These are phyloP conservation scores for Medicago ruthenica DNA, from an alignment of 306 rosid genomes.

Conservation along the genomic window DNA sequence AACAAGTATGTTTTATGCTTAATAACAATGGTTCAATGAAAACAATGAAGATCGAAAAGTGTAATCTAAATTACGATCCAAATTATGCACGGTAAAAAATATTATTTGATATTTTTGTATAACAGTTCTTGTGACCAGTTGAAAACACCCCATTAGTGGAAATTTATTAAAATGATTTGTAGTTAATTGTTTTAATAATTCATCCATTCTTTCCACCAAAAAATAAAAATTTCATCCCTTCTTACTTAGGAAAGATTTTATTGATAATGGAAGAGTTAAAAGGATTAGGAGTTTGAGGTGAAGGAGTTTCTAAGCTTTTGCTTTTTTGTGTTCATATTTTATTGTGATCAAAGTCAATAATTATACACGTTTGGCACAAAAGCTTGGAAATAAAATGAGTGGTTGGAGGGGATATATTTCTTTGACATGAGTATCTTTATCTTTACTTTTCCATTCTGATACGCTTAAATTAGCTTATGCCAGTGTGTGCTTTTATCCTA, in stretches of 20 bases:
- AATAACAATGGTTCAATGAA: neutral
- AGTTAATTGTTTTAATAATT: slow-evolving; percentile 33
- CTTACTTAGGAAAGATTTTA: neutral
- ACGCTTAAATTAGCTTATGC: slow-evolving; percentile 24
- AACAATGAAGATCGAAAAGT: slow-evolving; percentile 1
- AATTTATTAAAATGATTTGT: slow-evolving; percentile 38
- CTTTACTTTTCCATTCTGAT: slow-evolving; percentile 38
- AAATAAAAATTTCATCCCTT: too few species aligned
- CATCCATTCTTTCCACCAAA: neutral
- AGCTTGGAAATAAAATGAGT: slow-evolving; percentile 34
- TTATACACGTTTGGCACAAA: slow-evolving; percentile 29
- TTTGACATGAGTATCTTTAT: neutral
- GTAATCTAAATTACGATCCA: neutral
- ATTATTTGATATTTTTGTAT: slow-evolving; percentile 23
- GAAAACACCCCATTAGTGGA: neutral
- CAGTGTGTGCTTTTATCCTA: slow-evolving; percentile 30
- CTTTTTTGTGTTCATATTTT: neutral
- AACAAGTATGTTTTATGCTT: slow-evolving; percentile 21
- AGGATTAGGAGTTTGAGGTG: slow-evolving; percentile 10
- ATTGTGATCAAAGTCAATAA: slow-evolving; percentile 22
- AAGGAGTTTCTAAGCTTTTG: slow-evolving; percentile 15
- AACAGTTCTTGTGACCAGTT: slow-evolving; percentile 24
- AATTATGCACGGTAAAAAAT: neutral
- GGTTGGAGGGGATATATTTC: slow-evolving; percentile 2
- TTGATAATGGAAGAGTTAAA: neutral